Conservation (phyloP, 192 early-diverging fungal species). For the Irineochytrium annulatum region DNA sequence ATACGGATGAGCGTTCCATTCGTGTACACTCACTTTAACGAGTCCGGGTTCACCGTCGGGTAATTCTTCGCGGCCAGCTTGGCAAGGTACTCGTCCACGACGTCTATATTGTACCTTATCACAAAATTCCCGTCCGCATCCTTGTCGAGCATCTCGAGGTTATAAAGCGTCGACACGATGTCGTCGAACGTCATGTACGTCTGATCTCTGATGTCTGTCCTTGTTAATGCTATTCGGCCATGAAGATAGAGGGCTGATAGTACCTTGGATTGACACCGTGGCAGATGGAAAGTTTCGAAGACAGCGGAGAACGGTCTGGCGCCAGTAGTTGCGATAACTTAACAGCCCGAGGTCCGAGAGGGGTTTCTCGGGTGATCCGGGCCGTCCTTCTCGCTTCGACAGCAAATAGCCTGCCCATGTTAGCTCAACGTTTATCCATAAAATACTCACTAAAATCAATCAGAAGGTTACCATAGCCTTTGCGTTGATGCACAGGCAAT, state of each 20-base stretch:
- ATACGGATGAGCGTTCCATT: too few relatives aligned
- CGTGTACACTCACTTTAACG: too few relatives aligned
- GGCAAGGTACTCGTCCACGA: constrained; percentile 23
- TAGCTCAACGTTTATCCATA: neutral
- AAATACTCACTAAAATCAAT: constrained; percentile 86
- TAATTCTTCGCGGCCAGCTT: constrained; percentile 18
- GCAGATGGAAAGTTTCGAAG: constrained; percentile 3
- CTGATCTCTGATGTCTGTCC: constrained; percentile 21
- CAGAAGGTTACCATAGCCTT: constrained; percentile 86
- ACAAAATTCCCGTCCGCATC: constrained; percentile 40
- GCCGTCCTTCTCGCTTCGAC: constrained; percentile 67
- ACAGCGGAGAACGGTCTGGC: constrained; percentile 31
- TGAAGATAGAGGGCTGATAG: neutral
- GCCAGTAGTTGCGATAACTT: constrained; percentile 85
- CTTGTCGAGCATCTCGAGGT: constrained; percentile 38
- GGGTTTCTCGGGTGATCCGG: constrained; percentile 89
- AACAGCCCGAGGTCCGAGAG: constrained; percentile 81
- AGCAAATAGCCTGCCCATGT: constrained; percentile 71
- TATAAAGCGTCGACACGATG: constrained; percentile 36
- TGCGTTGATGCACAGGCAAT: constrained; percentile 84
- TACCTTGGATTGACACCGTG: constrained; percentile 19
- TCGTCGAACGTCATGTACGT: constrained; percentile 48
- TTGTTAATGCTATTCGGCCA: neutral
- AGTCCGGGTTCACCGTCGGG: constrained; percentile 9
- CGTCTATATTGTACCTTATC: constrained; percentile 22